Evolutionary conservation across 2,329 filamentous ascomycete species (phyloP).

Genomic region (Sarocladium oryzae): DNA sequence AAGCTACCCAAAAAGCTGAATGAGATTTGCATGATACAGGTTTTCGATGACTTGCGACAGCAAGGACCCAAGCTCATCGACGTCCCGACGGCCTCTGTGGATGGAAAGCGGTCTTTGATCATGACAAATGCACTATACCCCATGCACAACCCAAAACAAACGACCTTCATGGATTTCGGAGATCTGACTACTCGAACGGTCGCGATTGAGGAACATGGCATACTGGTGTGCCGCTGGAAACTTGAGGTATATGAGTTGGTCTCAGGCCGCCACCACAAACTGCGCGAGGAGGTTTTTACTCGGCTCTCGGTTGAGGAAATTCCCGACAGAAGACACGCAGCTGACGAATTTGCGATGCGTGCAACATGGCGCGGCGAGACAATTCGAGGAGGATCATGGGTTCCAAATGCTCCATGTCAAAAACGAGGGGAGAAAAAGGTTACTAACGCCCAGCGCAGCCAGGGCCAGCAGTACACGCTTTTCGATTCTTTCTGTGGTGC

Average conservation of each 20-base stretch:
- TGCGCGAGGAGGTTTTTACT: slow-evolving; percentile 30
- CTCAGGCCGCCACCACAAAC: slow-evolving; percentile 14
- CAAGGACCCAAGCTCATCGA: slow-evolving; percentile 35
- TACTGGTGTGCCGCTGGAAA: slow-evolving; percentile 48
- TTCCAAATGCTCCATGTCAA: slow-evolving; percentile 4
- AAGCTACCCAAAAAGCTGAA: slow-evolving; percentile 33
- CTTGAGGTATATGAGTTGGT: slow-evolving; percentile 21
- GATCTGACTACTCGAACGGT: slow-evolving; percentile 11
- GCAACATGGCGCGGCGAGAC: slow-evolving; percentile 25
- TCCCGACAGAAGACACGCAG: slow-evolving; percentile 19
- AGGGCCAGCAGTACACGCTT: slow-evolving; percentile 52
- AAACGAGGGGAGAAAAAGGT: not conserved
- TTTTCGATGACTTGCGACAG: slow-evolving; percentile 24
- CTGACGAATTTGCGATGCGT: slow-evolving; percentile 25
- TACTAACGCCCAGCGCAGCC: not conserved
- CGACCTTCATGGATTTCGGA: slow-evolving; percentile 15
- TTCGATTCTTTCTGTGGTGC: slow-evolving; percentile 69
- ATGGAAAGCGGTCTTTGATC: slow-evolving; percentile 34
- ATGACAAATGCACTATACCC: slow-evolving; percentile 51
- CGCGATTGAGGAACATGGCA: slow-evolving; percentile 22
- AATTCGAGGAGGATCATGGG: slow-evolving; percentile 27
- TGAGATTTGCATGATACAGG: slow-evolving; percentile 34
- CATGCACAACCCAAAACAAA: slow-evolving; percentile 20
- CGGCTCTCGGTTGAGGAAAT: slow-evolving; percentile 26
- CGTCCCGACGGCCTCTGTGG: slow-evolving; percentile 31